A percentile compares a stretch with the other conserved stretches of the same genome.
phyloP scores from a whole-genome alignment of 805 yeast species.

The Ogataea henricii region DNA sequence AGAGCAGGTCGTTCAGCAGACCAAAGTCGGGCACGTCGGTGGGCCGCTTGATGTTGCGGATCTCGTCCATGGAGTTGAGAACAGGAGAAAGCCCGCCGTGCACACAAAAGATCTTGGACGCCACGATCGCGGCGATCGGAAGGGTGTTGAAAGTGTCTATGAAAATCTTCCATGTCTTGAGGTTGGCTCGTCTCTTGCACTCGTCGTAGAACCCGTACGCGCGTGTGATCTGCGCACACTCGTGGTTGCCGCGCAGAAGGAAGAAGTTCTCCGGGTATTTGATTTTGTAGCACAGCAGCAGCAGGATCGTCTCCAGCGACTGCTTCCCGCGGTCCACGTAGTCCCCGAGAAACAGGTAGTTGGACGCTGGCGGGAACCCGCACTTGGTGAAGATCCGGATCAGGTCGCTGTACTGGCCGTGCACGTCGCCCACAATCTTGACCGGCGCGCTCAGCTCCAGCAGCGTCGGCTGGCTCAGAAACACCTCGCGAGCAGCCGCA shows the following conservation, averaged over 20 bases:
- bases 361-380: constrained; percentile 95
- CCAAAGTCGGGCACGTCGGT: constrained; percentile 89
- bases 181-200: constrained; percentile 89
- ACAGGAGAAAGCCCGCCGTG: constrained; percentile 85
- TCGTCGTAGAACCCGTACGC: constrained; percentile 98
- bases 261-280: constrained; percentile 97
- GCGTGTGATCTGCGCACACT: constrained; percentile 94
- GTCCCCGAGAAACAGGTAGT: constrained; percentile 91
- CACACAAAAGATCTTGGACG: constrained; percentile 90
- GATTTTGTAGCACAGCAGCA: constrained; percentile 88
- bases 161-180: constrained; percentile 91
- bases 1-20: constrained; percentile 69
- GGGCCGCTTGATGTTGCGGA: constrained; percentile 72
- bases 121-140: constrained; percentile 95
- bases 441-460: constrained; percentile 86
- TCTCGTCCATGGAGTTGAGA: constrained; percentile 71
- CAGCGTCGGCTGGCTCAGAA: constrained; percentile 85
- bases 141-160: constrained; percentile 93
- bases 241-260: constrained; percentile 92
- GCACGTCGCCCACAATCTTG: constrained; percentile 90
- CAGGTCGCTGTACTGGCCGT: constrained; percentile 93
- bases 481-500: constrained; percentile 83
- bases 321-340: constrained; percentile 98
- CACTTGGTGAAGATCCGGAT: constrained; percentile 90
- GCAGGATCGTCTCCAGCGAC: constrained; percentile 85